Percentiles rank a stretch among this genome's conserved stretches.
Conservation (phyloP, 495 filamentous ascomycete genomes). For the Aspergillus baeticus region DNA sequence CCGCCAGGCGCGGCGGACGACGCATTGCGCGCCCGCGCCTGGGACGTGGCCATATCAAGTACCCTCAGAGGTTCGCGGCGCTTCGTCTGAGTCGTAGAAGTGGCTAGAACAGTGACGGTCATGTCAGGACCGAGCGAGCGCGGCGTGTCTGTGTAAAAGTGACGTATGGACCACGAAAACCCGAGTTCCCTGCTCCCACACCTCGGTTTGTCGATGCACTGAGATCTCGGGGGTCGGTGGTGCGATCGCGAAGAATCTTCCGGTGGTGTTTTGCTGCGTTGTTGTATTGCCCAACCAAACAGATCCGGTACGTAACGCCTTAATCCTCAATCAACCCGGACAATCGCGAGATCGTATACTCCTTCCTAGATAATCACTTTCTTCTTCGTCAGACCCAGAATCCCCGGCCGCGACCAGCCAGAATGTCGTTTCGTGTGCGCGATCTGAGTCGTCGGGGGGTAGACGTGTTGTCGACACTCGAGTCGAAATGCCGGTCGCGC, state of each 20-base stretch:
- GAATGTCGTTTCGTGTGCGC: no score
- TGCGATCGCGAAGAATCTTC: not conserved
- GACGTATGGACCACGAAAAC: no score
- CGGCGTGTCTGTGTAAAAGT: not conserved
- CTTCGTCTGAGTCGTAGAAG: slow-evolving; percentile 40
- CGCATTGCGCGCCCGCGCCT: slow-evolving; percentile 43
- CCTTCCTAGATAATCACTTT: no score
- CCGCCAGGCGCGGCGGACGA: slow-evolving; percentile 27
- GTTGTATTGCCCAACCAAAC: not conserved
- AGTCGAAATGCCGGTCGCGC: slow-evolving; percentile 11
- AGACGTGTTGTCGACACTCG: slow-evolving; percentile 7
- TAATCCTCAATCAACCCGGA: no score
- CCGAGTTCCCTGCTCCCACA: no score
- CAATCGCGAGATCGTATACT: no score
- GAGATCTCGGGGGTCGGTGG: not conserved
- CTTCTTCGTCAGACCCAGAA: no score
- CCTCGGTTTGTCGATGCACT: no score
- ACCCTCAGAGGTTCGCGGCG: slow-evolving; percentile 44
- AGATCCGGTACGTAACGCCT: not conserved
- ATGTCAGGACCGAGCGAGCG: slow-evolving; percentile 36
- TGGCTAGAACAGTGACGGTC: slow-evolving; percentile 45
- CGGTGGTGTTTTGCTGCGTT: not conserved
- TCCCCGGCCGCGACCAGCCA: no score
- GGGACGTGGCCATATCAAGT: slow-evolving; percentile 44
- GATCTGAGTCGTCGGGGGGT: not conserved